Evolutionary conservation across 2,329 filamentous ascomycete species (phyloP), one percentile per base, ranked within the genome.

Genomic region (Colletotrichum paranaense): DNA sequence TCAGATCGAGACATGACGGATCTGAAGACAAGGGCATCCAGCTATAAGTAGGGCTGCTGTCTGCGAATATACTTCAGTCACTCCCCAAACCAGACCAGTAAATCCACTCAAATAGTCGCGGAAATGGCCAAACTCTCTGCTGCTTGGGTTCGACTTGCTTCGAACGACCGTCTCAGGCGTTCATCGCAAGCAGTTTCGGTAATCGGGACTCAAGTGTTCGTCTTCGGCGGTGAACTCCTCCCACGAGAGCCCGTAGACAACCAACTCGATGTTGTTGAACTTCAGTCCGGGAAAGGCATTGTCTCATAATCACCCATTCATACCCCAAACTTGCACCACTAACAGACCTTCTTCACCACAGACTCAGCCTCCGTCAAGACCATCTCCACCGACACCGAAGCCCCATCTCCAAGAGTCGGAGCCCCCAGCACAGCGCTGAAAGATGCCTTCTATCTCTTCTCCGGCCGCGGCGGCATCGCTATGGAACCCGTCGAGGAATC

Each of bases 401-500:
- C 85, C 1, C 90, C 90, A 1, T 81, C 82, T 0, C 85, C 90
- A 0, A 86, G 91, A 0, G 89, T 93, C 1, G 91, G 91, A 24
- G 83, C 86, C 6, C 84, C 90, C 0, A 84, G 86, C 5, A 81
- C 87, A 0, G 79, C 81, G 0, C 72, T 91, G 7, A 76, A 85
- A 65, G 80, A 81, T 4, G 85, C 82, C 1, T 81, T 92, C 26
- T 92, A 90, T 76, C 63, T 92, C 46, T 93, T 92, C 80, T 91
- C 89, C 5, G 91, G 91, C 7, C 88, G 91, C 2, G 90, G 91
- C 2, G 91, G 91, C 7, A 76, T 84, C 6, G 88, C 84, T 1
- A 92, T 92, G 91, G 81, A 85, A 0, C 88, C 90, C 0, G 80
- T 93, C 16, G 87, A 91, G 46, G 91, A 93, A 75, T 67, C 83